These are phyloP conservation scores for Solanum commersonii DNA, from an alignment of 257 asterid genomes.

Conservation along the genomic window DNA sequence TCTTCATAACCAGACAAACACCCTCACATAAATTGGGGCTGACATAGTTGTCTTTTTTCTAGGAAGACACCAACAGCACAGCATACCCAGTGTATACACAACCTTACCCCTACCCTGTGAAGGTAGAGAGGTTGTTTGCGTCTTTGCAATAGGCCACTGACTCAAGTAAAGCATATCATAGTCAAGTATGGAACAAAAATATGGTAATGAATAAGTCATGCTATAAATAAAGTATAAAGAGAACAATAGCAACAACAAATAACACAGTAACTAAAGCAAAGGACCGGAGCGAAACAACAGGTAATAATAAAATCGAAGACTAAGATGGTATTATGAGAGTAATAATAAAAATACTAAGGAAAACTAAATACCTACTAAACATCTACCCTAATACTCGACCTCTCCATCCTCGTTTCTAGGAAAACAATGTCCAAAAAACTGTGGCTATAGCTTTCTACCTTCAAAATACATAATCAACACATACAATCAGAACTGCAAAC, in stretches of 20 bases:
- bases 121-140: neutral
- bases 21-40: neutral
- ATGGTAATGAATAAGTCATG: neutral
- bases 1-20: neutral
- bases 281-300: neutral
- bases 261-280: neutral
- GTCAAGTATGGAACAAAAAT: neutral
- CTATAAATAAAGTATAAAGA: neutral
- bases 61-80: neutral
- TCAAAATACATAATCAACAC: neutral
- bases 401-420: neutral
- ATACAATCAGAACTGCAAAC: neutral
- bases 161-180: neutral
- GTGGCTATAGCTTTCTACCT: neutral
- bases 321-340: neutral
- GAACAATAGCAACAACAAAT: neutral
- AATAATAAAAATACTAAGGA: neutral
- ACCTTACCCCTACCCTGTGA: neutral
- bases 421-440: neutral
- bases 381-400: neutral
- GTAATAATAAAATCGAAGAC: neutral
- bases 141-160: neutral
- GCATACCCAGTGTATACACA: neutral
- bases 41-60: neutral
- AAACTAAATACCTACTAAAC: neutral